Evolutionary conservation across 1,139 yeast genomes (phyloP), one percentile per base, ranked within the genome.

Genomic region (Pichia kudriavzevii): DNA sequence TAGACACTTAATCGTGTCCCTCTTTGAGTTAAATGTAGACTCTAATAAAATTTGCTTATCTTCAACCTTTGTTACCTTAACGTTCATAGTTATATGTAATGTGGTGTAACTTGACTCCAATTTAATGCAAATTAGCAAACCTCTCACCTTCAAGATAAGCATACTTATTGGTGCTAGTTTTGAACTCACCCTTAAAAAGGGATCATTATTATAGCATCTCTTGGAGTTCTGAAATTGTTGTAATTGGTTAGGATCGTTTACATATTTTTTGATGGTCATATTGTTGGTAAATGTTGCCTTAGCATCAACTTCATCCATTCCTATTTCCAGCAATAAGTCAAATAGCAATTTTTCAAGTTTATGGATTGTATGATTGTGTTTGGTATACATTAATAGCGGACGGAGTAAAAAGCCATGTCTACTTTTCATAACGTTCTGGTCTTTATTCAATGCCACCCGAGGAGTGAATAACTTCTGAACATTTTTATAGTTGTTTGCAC

Each of bases 361-460:
- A 26, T 58, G 55, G 25, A 77, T 53, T 30, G 70, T 63, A 34
- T 67, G 58, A 45, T 76, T 76, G 49, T 82, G 93, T 38, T 75
- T 71, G 38, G 78, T 67, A 45, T 76, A 79, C 3, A 87, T 85
- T 21, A 82, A 63, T 26, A 82, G 56, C 1, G 94, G 91, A 32
- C 83, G 60, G 4, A 55, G 64, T 36, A 74, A 57, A 2, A 77
- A 71, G 34, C 39, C 42, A 64, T 73, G 27, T 66, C 63, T 38
- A 7, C 28, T 35, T 31, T 31, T 40, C 5, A 22, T 28, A n/a
- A 22, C 20, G 11, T 6, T 22, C 11, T 18, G n/a, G 5, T 43
- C 46, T 32, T 41, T 45, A 26, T 47, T 41, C 43, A 47, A 58
- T 13, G 55, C 60, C 64, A 67, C 59, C 64, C 69, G 77, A 66